These are phyloP conservation scores for Sclerotinia minor DNA, from an alignment of 2,329 filamentous ascomycete species.

Conservation along the genomic window DNA sequence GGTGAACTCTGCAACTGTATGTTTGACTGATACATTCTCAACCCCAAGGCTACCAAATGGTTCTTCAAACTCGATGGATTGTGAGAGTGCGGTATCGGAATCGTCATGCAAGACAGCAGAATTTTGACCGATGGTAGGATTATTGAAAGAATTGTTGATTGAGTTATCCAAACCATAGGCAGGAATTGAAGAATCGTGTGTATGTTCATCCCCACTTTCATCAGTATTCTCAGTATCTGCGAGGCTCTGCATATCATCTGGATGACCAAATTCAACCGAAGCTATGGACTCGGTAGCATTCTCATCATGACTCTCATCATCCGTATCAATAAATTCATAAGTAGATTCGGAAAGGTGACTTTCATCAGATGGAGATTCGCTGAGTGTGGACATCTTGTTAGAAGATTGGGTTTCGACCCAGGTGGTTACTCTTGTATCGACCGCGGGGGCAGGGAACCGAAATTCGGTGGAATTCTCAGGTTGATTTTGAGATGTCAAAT, in stretches of 20 bases:
- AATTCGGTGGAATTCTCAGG: slow-evolving; percentile 30
- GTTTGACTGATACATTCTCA: slow-evolving; percentile 49
- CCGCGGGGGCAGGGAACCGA: slow-evolving; percentile 36
- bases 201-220: slow-evolving; percentile 40
- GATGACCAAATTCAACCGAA: slow-evolving; percentile 41
- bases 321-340: slow-evolving; percentile 43
- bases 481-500: slow-evolving; percentile 25
- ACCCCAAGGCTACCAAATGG: slow-evolving; percentile 41
- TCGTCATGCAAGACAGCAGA: slow-evolving; percentile 37
- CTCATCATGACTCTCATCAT: slow-evolving; percentile 41
- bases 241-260: slow-evolving; percentile 42
- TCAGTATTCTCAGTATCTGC: slow-evolving; percentile 42
- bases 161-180: slow-evolving; percentile 35
- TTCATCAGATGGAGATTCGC: slow-evolving; percentile 38
- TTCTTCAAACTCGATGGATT: slow-evolving; percentile 51
- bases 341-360: slow-evolving; percentile 40
- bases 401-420: slow-evolving; percentile 38
- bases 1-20: slow-evolving; percentile 48
- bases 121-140: slow-evolving; percentile 40
- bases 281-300: slow-evolving; percentile 42
- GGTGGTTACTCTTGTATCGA: slow-evolving; percentile 36
- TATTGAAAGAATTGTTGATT: slow-evolving; percentile 37
- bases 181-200: slow-evolving; percentile 28
- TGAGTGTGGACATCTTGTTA: slow-evolving; percentile 38
- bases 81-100: slow-evolving; percentile 36